Evolutionary conservation across 2,329 filamentous ascomycete genomes (phyloP), one percentile per base, ranked within the genome.

Genomic region (Penicillium fuscoglaucum): DNA sequence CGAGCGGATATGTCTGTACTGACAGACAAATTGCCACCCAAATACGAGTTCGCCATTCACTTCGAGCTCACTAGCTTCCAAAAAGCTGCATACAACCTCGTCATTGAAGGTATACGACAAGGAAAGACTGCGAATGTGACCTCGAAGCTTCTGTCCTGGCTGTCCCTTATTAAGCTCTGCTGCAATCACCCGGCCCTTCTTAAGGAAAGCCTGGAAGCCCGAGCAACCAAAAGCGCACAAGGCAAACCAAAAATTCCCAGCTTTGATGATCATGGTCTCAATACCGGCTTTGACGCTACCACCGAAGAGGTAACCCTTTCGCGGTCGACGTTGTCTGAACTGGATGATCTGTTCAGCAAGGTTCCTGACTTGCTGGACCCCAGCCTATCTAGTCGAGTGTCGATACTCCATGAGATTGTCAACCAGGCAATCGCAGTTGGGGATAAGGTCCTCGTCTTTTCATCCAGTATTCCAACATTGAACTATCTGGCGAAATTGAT

Each of bases 401-500:
- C 79, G 13, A 77, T 93, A 6, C 76, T 96, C n/a, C 75, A 85
- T 44, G 75, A 82, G 46, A 93, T 97, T 50, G 73, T 96, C 0
- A 79, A 87, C 24, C 82, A 88, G 61, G 87, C 88, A 7, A 83
- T 82, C 40, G 70, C 71, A 1, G 74, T 80, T 0, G 80, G 82
- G 0, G 93, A 97, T 72, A 92, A 92, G 68, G 83, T 92, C 1
- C 80, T 97, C 1, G 78, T 96, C 0, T 97, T 97, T 68, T 90
- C 89, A 0, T 88, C 91, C 54, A 89, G 86, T 15, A 79, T 91
- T 12, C 76, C 79, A 0, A 89, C 89, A 0, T 77, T 97, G 6
- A 70, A 92, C 65, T 93, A 87, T 64, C 78, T 96, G 1, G 82
- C 87, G 51, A 64, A 75, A 0, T 72, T 89, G 21, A 81, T 91